phyloP scores from a whole-genome alignment of 352 stramenopile genomes.

The Globisporangium mamillatum region DNA sequence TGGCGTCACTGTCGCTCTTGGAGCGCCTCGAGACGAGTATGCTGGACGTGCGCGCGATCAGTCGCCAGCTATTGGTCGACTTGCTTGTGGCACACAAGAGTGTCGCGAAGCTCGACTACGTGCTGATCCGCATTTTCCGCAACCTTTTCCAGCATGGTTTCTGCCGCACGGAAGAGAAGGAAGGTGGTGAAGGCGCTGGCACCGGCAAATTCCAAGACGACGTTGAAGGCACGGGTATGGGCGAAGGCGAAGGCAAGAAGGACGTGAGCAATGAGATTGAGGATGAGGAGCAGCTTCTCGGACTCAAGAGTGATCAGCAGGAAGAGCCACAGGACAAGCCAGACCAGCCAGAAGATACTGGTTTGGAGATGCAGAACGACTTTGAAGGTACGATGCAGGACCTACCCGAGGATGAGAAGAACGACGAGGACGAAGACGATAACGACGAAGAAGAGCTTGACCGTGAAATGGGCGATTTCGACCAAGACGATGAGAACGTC shows the following conservation, averaged over 20 bases:
- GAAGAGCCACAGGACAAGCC: slow-evolving; percentile 84
- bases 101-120: slow-evolving; percentile 94
- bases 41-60: slow-evolving; percentile 68
- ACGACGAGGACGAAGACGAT: slow-evolving; percentile 85
- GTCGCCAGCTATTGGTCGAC: slow-evolving; percentile 74
- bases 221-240: slow-evolving; percentile 99
- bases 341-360: slow-evolving; percentile 93
- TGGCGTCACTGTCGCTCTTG: slow-evolving; percentile 47
- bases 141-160: slow-evolving; percentile 96
- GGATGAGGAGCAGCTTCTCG: slow-evolving; percentile 99
- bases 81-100: slow-evolving; percentile 86
- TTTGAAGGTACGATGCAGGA: slow-evolving; percentile 99
- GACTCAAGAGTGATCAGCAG: slow-evolving; percentile 93
- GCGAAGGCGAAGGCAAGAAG: slow-evolving; percentile 98
- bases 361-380: slow-evolving; percentile 99
- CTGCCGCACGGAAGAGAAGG: slow-evolving; percentile 88
- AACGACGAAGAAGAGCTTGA: slow-evolving; percentile 96
- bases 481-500: slow-evolving; percentile 96
- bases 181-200: slow-evolving; percentile 85
- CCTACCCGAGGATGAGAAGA: slow-evolving; percentile 90
- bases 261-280: slow-evolving; percentile 99
- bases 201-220: slow-evolving; percentile 95
- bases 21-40: slow-evolving; percentile 63
- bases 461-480: slow-evolving; percentile 98
- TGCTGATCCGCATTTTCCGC: slow-evolving; percentile 95